A percentile compares a stretch with the other conserved stretches of the same genome.
Conservation (phyloP, 2,329 filamentous ascomycete species). For the Dendrostoma leiphaemia region DNA sequence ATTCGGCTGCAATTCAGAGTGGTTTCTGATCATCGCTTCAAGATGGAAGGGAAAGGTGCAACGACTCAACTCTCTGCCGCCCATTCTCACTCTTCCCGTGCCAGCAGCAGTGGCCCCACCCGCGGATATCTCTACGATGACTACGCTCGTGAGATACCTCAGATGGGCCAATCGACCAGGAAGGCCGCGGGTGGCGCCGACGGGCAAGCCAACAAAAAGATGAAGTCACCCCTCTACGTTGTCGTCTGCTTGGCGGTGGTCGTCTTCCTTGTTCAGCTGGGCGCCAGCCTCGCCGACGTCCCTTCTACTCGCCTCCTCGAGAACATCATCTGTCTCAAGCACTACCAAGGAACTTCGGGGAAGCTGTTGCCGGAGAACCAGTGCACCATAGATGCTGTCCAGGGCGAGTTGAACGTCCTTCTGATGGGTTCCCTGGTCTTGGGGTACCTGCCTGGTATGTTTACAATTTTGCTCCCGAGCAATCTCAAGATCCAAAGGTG, state of each 20-base stretch:
- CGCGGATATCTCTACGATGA: neutral
- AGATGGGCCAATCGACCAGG: neutral
- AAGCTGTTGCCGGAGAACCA: neutral
- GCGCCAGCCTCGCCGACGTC: conserved; percentile 5
- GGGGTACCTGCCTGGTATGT: conserved; percentile 9
- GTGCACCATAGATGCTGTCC: neutral
- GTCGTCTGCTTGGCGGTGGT: neutral
- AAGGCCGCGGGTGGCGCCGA: neutral
- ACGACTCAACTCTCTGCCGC: neutral
- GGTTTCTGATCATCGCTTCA: neutral
- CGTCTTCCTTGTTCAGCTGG: conserved; percentile 10
- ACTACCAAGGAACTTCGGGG: neutral
- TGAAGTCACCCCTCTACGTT: neutral
- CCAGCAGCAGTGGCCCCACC: neutral
- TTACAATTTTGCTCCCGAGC: no score
- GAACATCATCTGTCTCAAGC: conserved; percentile 7
- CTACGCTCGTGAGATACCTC: neutral
- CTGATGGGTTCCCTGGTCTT: neutral
- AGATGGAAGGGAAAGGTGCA: neutral
- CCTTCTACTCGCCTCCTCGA: conserved; percentile 7
- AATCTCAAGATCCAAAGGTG: neutral
- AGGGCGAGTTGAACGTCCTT: conserved; percentile 1
- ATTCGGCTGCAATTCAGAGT: no score
- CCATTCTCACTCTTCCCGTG: neutral
- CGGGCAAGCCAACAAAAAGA: neutral